Percentiles rank a stretch among this genome's conserved stretches.
Evolutionary conservation across 1,139 yeast genomes (phyloP).

Genomic region (Pichia sp.): DNA sequence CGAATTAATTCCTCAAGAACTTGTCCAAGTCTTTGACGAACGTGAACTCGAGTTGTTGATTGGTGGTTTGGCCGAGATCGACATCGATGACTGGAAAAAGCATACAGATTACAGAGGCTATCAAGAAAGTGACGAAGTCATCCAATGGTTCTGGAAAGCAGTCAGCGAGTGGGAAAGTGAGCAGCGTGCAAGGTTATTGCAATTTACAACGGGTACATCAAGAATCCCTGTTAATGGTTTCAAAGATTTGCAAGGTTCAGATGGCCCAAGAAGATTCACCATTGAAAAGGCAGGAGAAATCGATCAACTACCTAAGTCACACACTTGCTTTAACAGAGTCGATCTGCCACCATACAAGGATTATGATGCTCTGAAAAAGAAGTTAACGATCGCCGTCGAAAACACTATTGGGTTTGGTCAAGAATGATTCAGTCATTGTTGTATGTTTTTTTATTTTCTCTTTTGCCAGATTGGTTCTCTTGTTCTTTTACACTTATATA

Average conservation of each 20-base stretch:
- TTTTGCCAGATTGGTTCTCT: background rate
- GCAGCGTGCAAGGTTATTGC: conserved; percentile 90
- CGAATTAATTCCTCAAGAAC: conserved; percentile 93
- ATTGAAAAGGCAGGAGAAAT: conserved; percentile 96
- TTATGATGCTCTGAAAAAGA: conserved; percentile 55
- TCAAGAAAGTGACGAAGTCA: conserved; percentile 91
- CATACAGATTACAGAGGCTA: conserved; percentile 98
- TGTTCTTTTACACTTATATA: conserved; percentile 2
- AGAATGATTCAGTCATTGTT: conserved; percentile 43
- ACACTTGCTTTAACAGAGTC: conserved; percentile 67
- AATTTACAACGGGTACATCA: conserved; percentile 97
- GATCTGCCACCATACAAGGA: conserved; percentile 60
- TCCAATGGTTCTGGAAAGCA: conserved; percentile 98
- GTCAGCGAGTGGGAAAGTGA: conserved; percentile 93
- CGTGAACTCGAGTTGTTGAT: conserved; percentile 92
- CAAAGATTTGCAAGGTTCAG: conserved; percentile 96
- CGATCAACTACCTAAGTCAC: conserved; percentile 91
- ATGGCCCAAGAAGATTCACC: conserved; percentile 97
- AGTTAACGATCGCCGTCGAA: conserved; percentile 60
- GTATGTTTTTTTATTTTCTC: background rate
- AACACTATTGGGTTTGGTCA: conserved; percentile 83
- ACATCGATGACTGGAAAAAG: conserved; percentile 97
- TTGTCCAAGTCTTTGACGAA: conserved; percentile 94
- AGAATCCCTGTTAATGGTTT: conserved; percentile 98
- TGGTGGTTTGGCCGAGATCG: conserved; percentile 98